Evolutionary conservation across 176 grass and related monocot species (phyloP).

Genomic region (Carex cristatella): DNA sequence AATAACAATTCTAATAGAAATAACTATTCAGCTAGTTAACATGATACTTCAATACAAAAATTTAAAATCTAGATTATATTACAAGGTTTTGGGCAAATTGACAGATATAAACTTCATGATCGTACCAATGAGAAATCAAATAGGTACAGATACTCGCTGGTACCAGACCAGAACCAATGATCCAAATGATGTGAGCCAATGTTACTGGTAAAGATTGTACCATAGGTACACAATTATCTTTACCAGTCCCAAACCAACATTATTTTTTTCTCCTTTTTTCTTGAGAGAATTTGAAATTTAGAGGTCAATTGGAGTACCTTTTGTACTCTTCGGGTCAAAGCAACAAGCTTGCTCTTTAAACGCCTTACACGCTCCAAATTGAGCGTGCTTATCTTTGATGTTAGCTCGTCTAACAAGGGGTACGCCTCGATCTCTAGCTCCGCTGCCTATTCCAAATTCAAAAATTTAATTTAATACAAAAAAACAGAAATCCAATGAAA

Average conservation of each 20-base stretch:
- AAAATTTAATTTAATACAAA: background rate
- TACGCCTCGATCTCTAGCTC: constrained; percentile 98
- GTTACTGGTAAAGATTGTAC: background rate
- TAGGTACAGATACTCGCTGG: background rate
- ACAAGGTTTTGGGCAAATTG: background rate
- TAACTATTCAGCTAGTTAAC: background rate
- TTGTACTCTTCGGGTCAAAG: constrained; percentile 90
- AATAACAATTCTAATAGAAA: background rate
- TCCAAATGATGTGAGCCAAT: background rate
- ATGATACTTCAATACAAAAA: background rate
- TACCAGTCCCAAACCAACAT: background rate
- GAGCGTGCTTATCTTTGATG: constrained; percentile 89
- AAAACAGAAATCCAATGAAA: background rate
- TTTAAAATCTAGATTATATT: background rate
- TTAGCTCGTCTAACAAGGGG: constrained; percentile 88
- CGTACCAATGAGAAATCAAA: background rate
- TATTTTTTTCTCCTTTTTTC: background rate
- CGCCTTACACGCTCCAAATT: constrained; percentile 83
- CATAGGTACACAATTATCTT: background rate
- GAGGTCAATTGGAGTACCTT: constrained; percentile 40
- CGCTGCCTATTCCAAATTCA: constrained; percentile 40
- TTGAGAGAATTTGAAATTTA: background rate
- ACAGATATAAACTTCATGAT: background rate
- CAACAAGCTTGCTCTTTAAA: constrained; percentile 85
- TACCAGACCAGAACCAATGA: background rate